Evolutionary conservation across 1,284 basidiomycete species (phyloP).

Genomic region (Sporisorium scitamineum): DNA sequence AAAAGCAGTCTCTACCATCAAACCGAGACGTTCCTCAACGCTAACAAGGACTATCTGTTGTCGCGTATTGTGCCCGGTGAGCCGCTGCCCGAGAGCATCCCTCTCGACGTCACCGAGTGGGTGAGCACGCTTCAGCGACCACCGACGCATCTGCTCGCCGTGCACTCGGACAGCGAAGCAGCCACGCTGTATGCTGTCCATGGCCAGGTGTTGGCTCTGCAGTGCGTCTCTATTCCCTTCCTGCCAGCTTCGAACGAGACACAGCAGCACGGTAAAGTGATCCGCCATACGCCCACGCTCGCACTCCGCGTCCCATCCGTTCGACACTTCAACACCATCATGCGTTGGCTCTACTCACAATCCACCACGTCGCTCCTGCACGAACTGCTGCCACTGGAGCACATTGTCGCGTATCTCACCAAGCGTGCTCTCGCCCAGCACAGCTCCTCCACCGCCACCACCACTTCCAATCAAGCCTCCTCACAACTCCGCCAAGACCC

Average conservation of each 20-base stretch:
- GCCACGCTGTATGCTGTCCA: constrained; percentile 42
- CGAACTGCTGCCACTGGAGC: constrained; percentile 41
- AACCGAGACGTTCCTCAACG: constrained; percentile 30
- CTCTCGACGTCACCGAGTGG: constrained; percentile 26
- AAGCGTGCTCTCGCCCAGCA: constrained; percentile 10
- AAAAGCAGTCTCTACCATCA: constrained; percentile 43
- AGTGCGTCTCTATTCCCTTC: constrained; percentile 52
- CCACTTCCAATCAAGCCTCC: background rate
- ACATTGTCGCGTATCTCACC: constrained; percentile 31
- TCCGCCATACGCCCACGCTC: constrained; percentile 25
- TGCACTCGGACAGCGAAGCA: constrained; percentile 29
- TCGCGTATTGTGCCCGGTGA: constrained; percentile 13
- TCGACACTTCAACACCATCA: constrained; percentile 29
- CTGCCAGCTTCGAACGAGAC: constrained; percentile 14
- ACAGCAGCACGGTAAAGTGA: constrained; percentile 7
- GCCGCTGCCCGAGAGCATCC: constrained; percentile 19
- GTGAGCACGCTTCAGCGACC: constrained; percentile 11
- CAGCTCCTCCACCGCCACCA: background rate
- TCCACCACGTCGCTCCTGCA: constrained; percentile 37
- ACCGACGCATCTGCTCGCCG: constrained; percentile 44
- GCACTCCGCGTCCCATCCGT: constrained; percentile 33
- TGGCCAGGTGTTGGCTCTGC: constrained; percentile 36
- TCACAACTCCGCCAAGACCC: background rate
- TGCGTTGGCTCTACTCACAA: constrained; percentile 46
- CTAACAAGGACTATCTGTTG: constrained; percentile 15